A percentile compares a stretch with the other conserved stretches of the same genome.
phyloP scores from a whole-genome alignment of 805 yeast genomes.

The Candida saitoana region DNA sequence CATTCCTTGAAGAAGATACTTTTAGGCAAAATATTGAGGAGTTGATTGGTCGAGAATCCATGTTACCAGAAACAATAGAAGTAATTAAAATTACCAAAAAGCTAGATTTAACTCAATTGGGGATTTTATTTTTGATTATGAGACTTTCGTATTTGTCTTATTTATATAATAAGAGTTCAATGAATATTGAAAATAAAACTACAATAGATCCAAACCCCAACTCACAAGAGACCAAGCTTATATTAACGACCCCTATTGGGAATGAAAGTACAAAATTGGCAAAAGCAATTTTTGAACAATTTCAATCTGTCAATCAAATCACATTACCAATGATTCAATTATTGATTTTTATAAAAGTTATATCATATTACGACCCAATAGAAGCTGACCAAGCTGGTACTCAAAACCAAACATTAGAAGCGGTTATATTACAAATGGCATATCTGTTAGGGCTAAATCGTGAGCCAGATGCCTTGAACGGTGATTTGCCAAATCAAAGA shows the following conservation, averaged over 20 bases:
- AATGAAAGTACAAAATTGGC: conserved; percentile 29
- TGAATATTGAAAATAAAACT: conserved; percentile 23
- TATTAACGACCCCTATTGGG: conserved; percentile 26
- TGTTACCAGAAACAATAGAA: conserved; percentile 19
- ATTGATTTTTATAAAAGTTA: conserved; percentile 47
- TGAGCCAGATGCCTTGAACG: conserved; percentile 48
- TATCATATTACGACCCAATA: conserved; percentile 46
- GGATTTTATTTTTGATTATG: conserved; percentile 28
- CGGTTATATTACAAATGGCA: conserved; percentile 63
- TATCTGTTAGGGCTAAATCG: conserved; percentile 63
- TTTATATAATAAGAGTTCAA: conserved; percentile 23
- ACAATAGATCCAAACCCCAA: conserved; percentile 21
- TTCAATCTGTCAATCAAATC: conserved; percentile 32
- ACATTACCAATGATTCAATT: conserved; percentile 53
- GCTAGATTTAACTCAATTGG: conserved; percentile 32
- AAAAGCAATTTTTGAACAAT: conserved; percentile 32
- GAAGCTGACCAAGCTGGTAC: conserved; percentile 53
- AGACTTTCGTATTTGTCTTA: conserved; percentile 32
- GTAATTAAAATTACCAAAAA: conserved; percentile 21
- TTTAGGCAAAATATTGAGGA: conserved; percentile 37
- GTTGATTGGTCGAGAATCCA: conserved; percentile 36
- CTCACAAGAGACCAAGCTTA: conserved; percentile 21
- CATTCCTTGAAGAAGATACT: conserved; percentile 56
- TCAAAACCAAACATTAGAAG: conserved; percentile 51
- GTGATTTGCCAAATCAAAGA: conserved; percentile 20